Base-by-base conservation (phyloP, 208 protist species). In the Acanthamoeba quina region DNA sequence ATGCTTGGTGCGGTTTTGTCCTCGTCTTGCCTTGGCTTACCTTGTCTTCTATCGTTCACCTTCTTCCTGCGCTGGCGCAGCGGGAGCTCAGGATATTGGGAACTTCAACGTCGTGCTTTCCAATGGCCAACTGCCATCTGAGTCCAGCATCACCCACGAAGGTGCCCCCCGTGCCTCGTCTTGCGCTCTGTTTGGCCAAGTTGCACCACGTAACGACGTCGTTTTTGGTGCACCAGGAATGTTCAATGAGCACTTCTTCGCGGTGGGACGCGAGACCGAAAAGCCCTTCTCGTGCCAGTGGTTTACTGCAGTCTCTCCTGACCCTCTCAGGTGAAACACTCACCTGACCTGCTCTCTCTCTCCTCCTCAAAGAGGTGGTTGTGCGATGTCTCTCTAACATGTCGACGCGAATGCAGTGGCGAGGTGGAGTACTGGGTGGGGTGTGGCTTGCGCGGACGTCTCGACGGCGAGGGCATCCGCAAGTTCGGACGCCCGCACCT, bases 201-300 rank as follows among this genome's bases (percentile, higher is more conserved):
- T 37, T 37, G 34, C 34, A 41, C 37, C 37, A 37, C 34, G 34
- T 37, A 41, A 41, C 3, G 3, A 41, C 37, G 37, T 41, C 37
- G 54, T 15, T 58, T 17, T 58, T 58, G 6, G 4, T 21, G 54
- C 7, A 13, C 13, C 31, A 72, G 64, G 64, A 17, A 72, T 72
- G 64, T 72, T 72, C 64, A n/a, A 72, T 29, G 64, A 72, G 64
- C 64, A 72, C 64, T 72, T n/a, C 26, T 72, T 72, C 31, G 64
- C 24, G 11, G 64, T 72, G 26, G 64, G 64, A 11, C 37, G 64
- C 26, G 64, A 72, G 26, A 13, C 11, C 0, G 64, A 72, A n/a
- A 72, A 72, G 64, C 64, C 64, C 64, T 72, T 72, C 31, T 72
- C 64, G 31, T 72, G 64, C 64, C 64, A 72, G 24, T 72, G 64